These are phyloP conservation scores for Fusarium marasasianum DNA, from an alignment of 2,329 filamentous ascomycete species.

Conservation along the genomic window DNA sequence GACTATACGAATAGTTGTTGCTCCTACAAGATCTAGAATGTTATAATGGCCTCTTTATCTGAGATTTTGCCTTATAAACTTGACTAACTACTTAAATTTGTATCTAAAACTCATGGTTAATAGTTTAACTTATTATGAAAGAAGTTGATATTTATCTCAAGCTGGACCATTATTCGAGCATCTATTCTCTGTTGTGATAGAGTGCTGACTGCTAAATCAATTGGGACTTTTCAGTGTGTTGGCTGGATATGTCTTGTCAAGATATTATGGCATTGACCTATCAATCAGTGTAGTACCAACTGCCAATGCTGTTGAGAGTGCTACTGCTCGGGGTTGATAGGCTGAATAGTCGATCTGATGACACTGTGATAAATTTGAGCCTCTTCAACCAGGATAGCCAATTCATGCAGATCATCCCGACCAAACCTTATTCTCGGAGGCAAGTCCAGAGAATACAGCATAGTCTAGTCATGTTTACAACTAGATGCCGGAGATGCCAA, in stretches of 20 bases:
- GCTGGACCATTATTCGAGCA: not conserved
- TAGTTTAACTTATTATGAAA: not conserved
- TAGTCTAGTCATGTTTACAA: not conserved
- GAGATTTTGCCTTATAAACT: not conserved
- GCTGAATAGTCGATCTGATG: too few relatives aligned
- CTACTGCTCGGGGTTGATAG: not conserved
- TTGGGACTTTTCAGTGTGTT: not conserved
- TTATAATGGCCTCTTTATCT: not conserved
- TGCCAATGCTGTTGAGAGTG: not conserved
- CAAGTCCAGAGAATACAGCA: not conserved
- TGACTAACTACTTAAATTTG: not conserved
- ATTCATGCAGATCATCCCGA: too few relatives aligned
- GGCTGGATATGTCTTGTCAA: not conserved
- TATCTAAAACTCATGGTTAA: rapidly evolving
- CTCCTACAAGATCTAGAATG: not conserved
- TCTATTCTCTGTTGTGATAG: too few relatives aligned
- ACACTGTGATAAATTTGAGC: not conserved
- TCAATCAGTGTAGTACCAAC: not conserved
- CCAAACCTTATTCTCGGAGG: too few relatives aligned
- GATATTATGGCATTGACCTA: not conserved
- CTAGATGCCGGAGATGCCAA: not conserved
- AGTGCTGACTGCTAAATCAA: not conserved
- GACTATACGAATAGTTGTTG: not conserved
- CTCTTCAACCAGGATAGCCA: not conserved
- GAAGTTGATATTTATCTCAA: not conserved